phyloP scores from a whole-genome alignment of 2,329 filamentous ascomycete genomes.

The Curvularia sp. region DNA sequence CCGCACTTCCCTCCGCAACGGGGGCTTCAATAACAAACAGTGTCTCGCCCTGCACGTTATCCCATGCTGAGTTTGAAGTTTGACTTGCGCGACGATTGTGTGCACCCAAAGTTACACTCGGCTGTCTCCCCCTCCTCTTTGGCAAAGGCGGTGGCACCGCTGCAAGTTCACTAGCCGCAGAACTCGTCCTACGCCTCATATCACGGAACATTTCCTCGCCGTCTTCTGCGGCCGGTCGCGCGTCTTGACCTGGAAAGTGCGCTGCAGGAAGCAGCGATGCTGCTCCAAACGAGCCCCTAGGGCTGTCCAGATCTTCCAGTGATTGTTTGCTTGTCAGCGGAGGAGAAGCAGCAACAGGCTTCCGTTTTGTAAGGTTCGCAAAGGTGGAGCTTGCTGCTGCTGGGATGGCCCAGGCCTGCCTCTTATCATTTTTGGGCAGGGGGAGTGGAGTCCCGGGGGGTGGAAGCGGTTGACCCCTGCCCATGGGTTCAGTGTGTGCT shows the following conservation, averaged over 20 bases:
- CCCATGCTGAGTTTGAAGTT: slow-evolving; percentile 4
- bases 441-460: slow-evolving; percentile 82
- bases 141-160: slow-evolving; percentile 58
- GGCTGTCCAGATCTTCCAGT: slow-evolving; percentile 19
- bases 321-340: slow-evolving; percentile 14
- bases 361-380: slow-evolving; percentile 66
- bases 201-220: slow-evolving; percentile 23
- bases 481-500: slow-evolving; percentile 72
- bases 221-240: slow-evolving; percentile 5
- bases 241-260: slow-evolving; percentile 12
- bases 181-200: slow-evolving; percentile 16
- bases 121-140: slow-evolving; percentile 52
- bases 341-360: slow-evolving; percentile 56
- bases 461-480: slow-evolving; percentile 80
- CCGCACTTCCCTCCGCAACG: slow-evolving; percentile 11
- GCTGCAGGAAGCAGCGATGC: slow-evolving; percentile 13
- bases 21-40: slow-evolving; percentile 46
- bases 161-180: slow-evolving; percentile 14
- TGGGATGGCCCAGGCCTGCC: slow-evolving; percentile 57
- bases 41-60: slow-evolving; percentile 22
- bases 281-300: slow-evolving; percentile 9
- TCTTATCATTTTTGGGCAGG: slow-evolving; percentile 66
- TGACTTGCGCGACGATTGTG: slow-evolving; percentile 15
- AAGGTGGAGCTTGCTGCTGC: slow-evolving; percentile 48
- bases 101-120: slow-evolving; percentile 24